phyloP scores from a whole-genome alignment of 1,139 yeast genomes.

The Candida labiduridarum region DNA sequence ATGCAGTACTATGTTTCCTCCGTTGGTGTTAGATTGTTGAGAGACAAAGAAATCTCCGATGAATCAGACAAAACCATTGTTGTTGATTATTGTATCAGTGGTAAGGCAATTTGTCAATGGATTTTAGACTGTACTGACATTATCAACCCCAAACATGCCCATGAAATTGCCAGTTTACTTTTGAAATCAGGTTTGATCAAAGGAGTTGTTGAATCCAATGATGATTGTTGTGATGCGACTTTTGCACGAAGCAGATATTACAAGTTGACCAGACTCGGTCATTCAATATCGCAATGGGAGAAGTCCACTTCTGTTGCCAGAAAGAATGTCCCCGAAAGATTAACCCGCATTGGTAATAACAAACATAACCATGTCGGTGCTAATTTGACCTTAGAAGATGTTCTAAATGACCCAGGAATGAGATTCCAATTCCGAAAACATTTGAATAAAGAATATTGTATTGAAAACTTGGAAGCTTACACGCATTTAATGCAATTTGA shows the following conservation, averaged over 20 bases:
- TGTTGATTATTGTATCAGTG: constrained; percentile 58
- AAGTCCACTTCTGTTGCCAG: background rate
- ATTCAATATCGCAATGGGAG: constrained; percentile 15
- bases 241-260: constrained; percentile 9
- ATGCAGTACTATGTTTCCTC: constrained; percentile 73
- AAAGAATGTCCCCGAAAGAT: background rate
- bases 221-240: background rate
- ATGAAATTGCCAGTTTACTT: constrained; percentile 59
- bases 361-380: background rate
- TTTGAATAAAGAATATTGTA: constrained; percentile 64
- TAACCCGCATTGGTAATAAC: background rate
- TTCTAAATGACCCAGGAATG: constrained; percentile 78
- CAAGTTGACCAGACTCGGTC: constrained; percentile 12
- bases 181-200: constrained; percentile 51
- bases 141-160: constrained; percentile 59
- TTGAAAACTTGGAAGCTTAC: constrained; percentile 77
- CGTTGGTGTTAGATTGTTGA: constrained; percentile 66
- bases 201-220: background rate
- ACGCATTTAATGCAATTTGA: constrained; percentile 52
- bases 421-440: constrained; percentile 67
- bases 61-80: constrained; percentile 20
- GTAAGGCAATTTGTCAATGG: constrained; percentile 87
- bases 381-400: constrained; percentile 37
- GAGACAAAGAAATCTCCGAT: constrained; percentile 36
- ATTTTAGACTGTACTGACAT: constrained; percentile 85